phyloP scores from a whole-genome alignment of 306 rosid genomes.

The Fragaria iinumae region DNA sequence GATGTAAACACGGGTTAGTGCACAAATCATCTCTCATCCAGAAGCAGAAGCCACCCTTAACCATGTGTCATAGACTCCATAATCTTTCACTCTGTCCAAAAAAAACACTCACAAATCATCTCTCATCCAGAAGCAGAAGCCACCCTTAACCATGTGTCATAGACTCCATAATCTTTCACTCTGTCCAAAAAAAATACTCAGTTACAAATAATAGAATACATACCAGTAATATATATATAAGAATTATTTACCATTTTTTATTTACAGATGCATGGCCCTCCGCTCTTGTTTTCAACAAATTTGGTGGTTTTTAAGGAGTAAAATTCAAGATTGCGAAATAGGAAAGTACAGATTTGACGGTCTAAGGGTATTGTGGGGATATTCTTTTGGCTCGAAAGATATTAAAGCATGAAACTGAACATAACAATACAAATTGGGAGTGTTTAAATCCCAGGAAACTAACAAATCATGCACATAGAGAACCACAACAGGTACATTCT shows the following conservation, averaged over 20 bases:
- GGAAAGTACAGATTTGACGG: no score
- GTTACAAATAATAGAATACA: constrained; percentile 14
- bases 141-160: constrained; percentile 65
- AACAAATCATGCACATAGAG: no score
- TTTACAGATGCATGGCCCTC: no score
- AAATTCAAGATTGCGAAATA: background rate
- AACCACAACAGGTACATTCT: no score
- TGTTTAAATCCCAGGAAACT: no score
- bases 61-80: constrained; percentile 68
- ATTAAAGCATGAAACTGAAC: no score
- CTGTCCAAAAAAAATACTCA: constrained; percentile 35
- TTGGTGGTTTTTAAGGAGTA: background rate
- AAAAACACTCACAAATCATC: constrained; percentile 4
- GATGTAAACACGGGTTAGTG: background rate
- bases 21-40: constrained; percentile 27
- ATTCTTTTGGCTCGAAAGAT: no score
- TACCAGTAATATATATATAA: background rate
- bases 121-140: constrained; percentile 31
- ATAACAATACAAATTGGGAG: no score
- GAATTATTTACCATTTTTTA: background rate
- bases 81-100: constrained; percentile 61
- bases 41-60: constrained; percentile 35
- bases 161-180: constrained; percentile 56
- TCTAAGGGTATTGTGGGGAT: no score
- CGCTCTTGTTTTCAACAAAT: background rate